phyloP scores from a whole-genome alignment of 306 rosid genomes.

The Crataegus laevigata region DNA sequence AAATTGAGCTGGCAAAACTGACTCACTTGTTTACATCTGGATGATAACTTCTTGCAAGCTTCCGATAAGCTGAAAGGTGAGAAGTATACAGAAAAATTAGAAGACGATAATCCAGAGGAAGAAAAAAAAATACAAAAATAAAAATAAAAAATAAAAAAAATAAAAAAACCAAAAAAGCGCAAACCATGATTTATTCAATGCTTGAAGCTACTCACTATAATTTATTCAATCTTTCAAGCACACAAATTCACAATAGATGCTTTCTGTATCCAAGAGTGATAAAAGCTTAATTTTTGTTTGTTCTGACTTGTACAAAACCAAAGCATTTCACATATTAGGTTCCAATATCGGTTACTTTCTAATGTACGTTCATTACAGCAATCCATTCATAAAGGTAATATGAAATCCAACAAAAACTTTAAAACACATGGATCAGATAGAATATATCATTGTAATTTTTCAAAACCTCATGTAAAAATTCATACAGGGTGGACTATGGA shows the following conservation, averaged over 20 bases:
- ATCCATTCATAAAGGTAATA: background rate
- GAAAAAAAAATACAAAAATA: background rate
- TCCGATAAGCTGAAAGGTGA: slow-evolving; percentile 78
- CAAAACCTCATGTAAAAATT: background rate
- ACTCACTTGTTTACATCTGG: slow-evolving; percentile 99
- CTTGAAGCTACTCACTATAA: background rate
- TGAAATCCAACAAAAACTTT: background rate
- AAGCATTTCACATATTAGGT: background rate
- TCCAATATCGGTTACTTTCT: background rate
- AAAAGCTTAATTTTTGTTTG: background rate
- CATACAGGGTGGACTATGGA: background rate
- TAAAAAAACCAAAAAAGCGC: background rate
- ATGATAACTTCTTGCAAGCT: slow-evolving; percentile 89
- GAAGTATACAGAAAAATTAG: background rate
- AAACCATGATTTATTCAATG: background rate
- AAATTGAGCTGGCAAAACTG: background rate
- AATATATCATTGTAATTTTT: background rate
- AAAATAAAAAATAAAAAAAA: no score
- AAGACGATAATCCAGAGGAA: background rate
- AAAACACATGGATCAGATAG: no score
- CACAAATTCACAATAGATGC: background rate
- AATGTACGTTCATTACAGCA: background rate
- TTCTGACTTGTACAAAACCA: background rate
- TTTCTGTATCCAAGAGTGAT: background rate
- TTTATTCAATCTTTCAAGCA: background rate